Evolutionary conservation across 768 basidiomycete genomes (phyloP).

Genomic region (Amyloporia xantha): DNA sequence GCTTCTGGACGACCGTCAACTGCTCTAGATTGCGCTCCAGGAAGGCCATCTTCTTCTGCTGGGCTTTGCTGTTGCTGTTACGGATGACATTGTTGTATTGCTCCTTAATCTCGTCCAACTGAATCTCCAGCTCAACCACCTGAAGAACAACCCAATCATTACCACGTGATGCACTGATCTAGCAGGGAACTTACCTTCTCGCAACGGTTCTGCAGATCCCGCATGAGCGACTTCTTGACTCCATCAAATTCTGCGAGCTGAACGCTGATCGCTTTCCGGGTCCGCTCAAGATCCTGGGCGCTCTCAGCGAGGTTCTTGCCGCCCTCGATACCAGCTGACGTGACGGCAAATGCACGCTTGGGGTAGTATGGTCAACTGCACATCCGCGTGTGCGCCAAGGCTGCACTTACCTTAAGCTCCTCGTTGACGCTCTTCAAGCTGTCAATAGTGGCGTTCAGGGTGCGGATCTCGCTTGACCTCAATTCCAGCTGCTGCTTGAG

Average conservation of each 20-base stretch:
- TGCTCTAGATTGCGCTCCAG: conserved; percentile 95
- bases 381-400: background rate
- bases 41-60: conserved; percentile 99
- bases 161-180: conserved; percentile 1
- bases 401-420: conserved; percentile 79
- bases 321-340: conserved; percentile 94
- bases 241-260: conserved; percentile 98
- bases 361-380: conserved; percentile 2
- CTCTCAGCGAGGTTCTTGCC: conserved; percentile 96
- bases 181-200: conserved; percentile 66
- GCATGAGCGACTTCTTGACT: conserved; percentile 98
- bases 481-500: conserved; percentile 88
- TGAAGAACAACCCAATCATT: conserved; percentile 26
- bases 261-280: conserved; percentile 94
- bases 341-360: conserved; percentile 94
- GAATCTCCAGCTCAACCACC: conserved; percentile 99
- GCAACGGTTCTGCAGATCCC: conserved; percentile 97
- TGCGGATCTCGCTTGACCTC: conserved; percentile 76
- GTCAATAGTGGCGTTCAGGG: conserved; percentile 80
- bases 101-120: conserved; percentile 96
- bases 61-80: conserved; percentile 96
- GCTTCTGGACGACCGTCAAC: conserved; percentile 92
- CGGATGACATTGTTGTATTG: conserved; percentile 98
- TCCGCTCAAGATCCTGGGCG: conserved; percentile 94
- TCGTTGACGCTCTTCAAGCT: conserved; percentile 95